Percentiles rank a stretch among this genome's conserved stretches.
Evolutionary conservation across 371 early-diverging fungal species (phyloP).

Genomic region (Apophysomyces variabilis): DNA sequence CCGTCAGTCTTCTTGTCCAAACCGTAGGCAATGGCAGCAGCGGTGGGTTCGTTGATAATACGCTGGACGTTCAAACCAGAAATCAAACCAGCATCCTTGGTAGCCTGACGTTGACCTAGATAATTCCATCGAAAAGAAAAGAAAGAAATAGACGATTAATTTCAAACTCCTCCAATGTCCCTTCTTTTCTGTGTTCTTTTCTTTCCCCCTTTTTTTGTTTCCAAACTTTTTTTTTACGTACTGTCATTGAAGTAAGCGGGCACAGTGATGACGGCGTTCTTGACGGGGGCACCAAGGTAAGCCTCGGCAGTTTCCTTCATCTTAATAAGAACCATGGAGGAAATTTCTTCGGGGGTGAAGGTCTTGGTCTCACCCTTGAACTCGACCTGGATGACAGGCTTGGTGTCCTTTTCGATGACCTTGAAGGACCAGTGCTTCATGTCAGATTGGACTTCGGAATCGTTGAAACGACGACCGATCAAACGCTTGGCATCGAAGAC

Average conservation of each 20-base stretch:
- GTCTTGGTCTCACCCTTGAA: slow-evolving; percentile 86
- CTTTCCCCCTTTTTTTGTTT: too few species aligned
- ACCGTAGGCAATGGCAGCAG: slow-evolving; percentile 93
- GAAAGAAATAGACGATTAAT: not conserved
- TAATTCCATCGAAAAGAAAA: not conserved
- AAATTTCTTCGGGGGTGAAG: slow-evolving; percentile 95
- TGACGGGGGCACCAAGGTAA: slow-evolving; percentile 78
- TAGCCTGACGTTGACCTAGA: slow-evolving; percentile 79
- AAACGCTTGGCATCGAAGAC: slow-evolving; percentile 98
- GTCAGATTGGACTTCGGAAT: slow-evolving; percentile 89
- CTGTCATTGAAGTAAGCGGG: slow-evolving; percentile 81
- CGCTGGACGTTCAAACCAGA: slow-evolving; percentile 79
- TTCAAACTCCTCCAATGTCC: not conserved
- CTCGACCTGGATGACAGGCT: slow-evolving; percentile 86
- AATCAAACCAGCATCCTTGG: slow-evolving; percentile 80
- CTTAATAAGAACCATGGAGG: slow-evolving; percentile 91
- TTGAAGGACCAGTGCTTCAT: slow-evolving; percentile 95
- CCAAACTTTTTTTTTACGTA: not conserved
- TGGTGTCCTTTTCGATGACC: slow-evolving; percentile 80
- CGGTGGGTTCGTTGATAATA: slow-evolving; percentile 95
- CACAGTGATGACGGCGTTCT: slow-evolving; percentile 85
- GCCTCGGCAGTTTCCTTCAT: slow-evolving; percentile 93
- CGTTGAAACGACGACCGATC: slow-evolving; percentile 94
- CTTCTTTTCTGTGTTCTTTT: not conserved
- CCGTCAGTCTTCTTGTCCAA: slow-evolving; percentile 73